These are phyloP conservation scores for Byssoonygena ceratinophila DNA, from an alignment of 2,329 filamentous ascomycete genomes.

Conservation along the genomic window DNA sequence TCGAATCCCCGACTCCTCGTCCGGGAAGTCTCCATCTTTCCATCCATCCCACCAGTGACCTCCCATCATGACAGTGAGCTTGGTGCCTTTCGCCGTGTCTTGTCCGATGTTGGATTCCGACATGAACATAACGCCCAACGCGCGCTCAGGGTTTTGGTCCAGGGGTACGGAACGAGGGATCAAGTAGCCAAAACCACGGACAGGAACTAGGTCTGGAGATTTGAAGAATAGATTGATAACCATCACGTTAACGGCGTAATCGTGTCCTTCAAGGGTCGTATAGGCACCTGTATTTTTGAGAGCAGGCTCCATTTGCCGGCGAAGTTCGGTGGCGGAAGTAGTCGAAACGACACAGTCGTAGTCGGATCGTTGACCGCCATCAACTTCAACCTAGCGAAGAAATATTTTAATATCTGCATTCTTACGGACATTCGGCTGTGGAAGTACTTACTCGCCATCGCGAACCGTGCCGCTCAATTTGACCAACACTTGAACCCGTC, in stretches of 20 bases:
- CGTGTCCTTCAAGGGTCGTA: conserved; percentile 28
- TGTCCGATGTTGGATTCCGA: conserved; percentile 53
- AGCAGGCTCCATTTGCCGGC: conserved; percentile 8
- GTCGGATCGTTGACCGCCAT: not conserved
- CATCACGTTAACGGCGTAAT: conserved; percentile 69
- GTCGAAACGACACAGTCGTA: conserved; percentile 25
- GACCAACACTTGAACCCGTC: conserved; percentile 40
- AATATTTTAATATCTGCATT: not conserved
- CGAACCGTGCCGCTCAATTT: conserved; percentile 19
- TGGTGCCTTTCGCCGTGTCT: conserved; percentile 57
- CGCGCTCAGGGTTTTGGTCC: conserved; percentile 67
- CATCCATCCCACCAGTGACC: conserved; percentile 79
- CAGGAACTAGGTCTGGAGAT: conserved; percentile 51
- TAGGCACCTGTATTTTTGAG: conserved; percentile 11
- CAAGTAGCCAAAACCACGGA: conserved; percentile 78
- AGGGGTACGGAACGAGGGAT: conserved; percentile 63
- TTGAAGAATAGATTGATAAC: conserved; percentile 83
- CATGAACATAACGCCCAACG: conserved; percentile 88
- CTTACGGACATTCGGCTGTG: not conserved
- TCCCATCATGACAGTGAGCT: conserved; percentile 87
- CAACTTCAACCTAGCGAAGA: conserved; percentile 1
- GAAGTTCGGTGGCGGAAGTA: conserved; percentile 17
- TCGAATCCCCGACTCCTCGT: conserved; percentile 52
- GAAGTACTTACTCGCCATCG: not conserved
- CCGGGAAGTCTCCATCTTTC: conserved; percentile 45